Evolutionary conservation across 495 filamentous ascomycete genomes (phyloP), one percentile per base, ranked within the genome.

Genomic region (Aspergillus conjunctus): DNA sequence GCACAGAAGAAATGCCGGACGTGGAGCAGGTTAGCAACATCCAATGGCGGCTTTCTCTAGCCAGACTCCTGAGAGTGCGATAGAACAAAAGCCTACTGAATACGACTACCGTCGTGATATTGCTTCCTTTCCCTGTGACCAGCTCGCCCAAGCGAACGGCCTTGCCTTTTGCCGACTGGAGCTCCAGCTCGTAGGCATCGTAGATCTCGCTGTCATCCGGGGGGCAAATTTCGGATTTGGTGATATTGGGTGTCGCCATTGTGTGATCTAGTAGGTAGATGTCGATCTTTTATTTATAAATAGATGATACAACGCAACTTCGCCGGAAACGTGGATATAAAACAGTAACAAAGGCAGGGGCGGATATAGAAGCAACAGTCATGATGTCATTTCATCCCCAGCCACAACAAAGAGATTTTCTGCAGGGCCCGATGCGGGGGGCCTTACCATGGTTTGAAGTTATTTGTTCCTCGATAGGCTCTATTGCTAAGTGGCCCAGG

Each of bases 111-210:
- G 63, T 68, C 4, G 66, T 71, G 39, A 71, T 58, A 12, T 66
- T 55, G n/a, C 60, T 61, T 0, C 68, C 66, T 21, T 68, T 68
- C 0, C 62, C 66, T 2, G 63, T 58, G 2, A 71, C 64, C 7
- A 71, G 57, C 31, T 71, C 66, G 0, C 69, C 69, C 18, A 72
- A 69, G 10, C 69, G 65, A 11, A 72, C 46, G 2, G 33, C 10
- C 0, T 57, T 26, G 30, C 65, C 65, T 32, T 52, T 60, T 11
- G 61, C 44, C 8, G 56, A 48, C 18, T 65, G 44, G 1, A 72
- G 52, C 15, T 69, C 63, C 18, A 72, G 58, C 26, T 72, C 63
- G 22, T 69, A 72, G 14, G 67, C 67, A 37, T 69, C 63, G 88
- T 41, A 52, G 22, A 62, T 22, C 4, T 39, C 37, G 1, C 9